phyloP scores from a whole-genome alignment of 495 filamentous ascomycete species.

The Collariella sp. region DNA sequence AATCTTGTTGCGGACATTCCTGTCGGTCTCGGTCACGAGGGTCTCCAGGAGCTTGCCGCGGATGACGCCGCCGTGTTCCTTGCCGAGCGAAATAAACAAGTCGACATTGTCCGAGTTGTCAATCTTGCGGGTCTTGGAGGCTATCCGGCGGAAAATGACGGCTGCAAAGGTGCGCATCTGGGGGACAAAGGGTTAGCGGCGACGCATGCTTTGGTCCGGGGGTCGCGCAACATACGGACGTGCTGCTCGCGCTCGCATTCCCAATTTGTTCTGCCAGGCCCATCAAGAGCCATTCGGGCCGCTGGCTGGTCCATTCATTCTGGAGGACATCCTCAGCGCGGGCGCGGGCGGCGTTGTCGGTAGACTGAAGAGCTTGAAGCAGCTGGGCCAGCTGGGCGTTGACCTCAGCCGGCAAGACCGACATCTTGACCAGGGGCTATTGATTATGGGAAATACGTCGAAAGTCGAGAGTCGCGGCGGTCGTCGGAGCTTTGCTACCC shows the following conservation, averaged over 20 bases:
- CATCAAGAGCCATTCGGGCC: conserved; percentile 83
- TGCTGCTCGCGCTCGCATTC: conserved; percentile 47
- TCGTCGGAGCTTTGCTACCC: conserved; percentile 8
- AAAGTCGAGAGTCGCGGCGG: neutral
- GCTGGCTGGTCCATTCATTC: conserved; percentile 72
- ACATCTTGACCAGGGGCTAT: conserved; percentile 48
- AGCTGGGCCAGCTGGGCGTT: conserved; percentile 76
- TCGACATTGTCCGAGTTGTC: conserved; percentile 64
- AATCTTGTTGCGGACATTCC: conserved; percentile 81
- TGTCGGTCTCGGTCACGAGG: conserved; percentile 59
- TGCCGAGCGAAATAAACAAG: conserved; percentile 66
- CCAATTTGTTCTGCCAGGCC: conserved; percentile 82
- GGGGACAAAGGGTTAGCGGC: conserved; percentile 1
- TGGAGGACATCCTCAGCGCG: conserved; percentile 85
- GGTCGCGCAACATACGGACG: conserved; percentile 48
- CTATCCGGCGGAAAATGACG: conserved; percentile 89
- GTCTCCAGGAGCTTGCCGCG: conserved; percentile 71
- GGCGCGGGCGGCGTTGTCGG: conserved; percentile 76
- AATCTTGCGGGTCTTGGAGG: conserved; percentile 75
- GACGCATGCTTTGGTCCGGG: neutral
- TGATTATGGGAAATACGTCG: neutral
- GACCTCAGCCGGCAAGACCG: conserved; percentile 70
- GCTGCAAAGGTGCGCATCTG: conserved; percentile 83
- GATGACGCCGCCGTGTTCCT: conserved; percentile 66
- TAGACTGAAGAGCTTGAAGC: conserved; percentile 74